These are phyloP conservation scores for Pseudonectria buxi DNA, from an alignment of 2,329 filamentous ascomycete genomes.

Conservation along the genomic window DNA sequence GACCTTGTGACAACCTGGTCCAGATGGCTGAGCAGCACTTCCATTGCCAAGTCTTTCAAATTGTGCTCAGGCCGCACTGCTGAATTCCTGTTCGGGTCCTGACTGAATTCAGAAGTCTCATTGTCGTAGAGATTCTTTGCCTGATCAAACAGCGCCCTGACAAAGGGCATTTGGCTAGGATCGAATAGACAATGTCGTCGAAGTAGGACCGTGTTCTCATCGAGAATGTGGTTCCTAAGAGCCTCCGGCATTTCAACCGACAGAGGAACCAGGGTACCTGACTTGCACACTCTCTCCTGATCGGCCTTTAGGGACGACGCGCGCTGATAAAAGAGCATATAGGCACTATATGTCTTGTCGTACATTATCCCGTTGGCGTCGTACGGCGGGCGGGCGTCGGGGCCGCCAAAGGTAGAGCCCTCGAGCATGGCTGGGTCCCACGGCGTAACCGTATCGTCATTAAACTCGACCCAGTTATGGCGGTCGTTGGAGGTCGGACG, in stretches of 20 bases:
- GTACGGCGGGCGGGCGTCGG: conserved; percentile 45
- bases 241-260: conserved; percentile 38
- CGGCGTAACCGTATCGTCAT: conserved; percentile 72
- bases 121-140: conserved; percentile 40
- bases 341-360: conserved; percentile 77
- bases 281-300: conserved; percentile 36
- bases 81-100: neutral
- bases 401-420: conserved; percentile 72
- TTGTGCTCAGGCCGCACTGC: conserved; percentile 11
- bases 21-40: conserved; percentile 56
- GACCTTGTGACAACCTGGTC: conserved; percentile 69
- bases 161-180: conserved; percentile 60
- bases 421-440: conserved; percentile 73
- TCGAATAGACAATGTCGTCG: conserved; percentile 77
- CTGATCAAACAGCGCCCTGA: conserved; percentile 54
- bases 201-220: conserved; percentile 67
- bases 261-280: conserved; percentile 28
- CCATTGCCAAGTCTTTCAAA: conserved; percentile 44
- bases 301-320: conserved; percentile 55
- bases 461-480: conserved; percentile 80
- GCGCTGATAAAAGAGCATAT: conserved; percentile 97
- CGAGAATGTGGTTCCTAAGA: conserved; percentile 53
- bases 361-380: conserved; percentile 40
- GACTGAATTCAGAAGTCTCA: conserved; percentile 1
- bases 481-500: conserved; percentile 48